These are phyloP conservation scores for Ophiostoma piceae DNA, from an alignment of 2,329 filamentous ascomycete genomes.

Conservation along the genomic window DNA sequence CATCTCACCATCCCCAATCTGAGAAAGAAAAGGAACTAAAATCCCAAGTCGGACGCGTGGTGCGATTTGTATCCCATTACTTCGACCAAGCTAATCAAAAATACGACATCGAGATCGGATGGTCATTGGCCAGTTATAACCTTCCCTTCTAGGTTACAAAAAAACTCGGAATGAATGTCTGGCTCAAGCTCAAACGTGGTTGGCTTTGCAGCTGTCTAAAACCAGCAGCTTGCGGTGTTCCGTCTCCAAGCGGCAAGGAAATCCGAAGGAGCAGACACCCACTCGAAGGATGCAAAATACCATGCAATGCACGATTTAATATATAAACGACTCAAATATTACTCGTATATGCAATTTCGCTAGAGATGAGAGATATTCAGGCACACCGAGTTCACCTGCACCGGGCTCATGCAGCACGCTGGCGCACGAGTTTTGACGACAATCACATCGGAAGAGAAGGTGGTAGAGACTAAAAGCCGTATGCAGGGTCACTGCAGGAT, in stretches of 20 bases:
- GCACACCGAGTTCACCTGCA: background rate
- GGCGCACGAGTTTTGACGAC: background rate
- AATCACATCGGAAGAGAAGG: background rate
- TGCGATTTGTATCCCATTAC: background rate
- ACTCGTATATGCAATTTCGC: no score
- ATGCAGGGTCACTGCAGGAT: background rate
- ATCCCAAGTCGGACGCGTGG: background rate
- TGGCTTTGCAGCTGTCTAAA: background rate
- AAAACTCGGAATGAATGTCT: background rate
- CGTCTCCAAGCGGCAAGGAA: background rate
- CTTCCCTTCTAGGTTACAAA: conserved; percentile 3
- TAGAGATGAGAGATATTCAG: background rate
- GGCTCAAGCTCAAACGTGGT: background rate
- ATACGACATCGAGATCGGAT: background rate
- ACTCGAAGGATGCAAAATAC: background rate
- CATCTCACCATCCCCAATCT: no score
- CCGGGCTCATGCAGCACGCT: background rate
- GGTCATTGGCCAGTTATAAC: background rate
- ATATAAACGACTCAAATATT: no score
- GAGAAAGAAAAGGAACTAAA: background rate
- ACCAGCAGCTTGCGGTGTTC: background rate
- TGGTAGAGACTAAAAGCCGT: background rate
- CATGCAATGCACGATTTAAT: no score
- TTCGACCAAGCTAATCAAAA: background rate
- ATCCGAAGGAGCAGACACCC: background rate